Percentiles rank a stretch among this genome's conserved stretches.
Conservation (phyloP, 768 basidiomycete genomes). For the Leccinum disarticulatum region DNA sequence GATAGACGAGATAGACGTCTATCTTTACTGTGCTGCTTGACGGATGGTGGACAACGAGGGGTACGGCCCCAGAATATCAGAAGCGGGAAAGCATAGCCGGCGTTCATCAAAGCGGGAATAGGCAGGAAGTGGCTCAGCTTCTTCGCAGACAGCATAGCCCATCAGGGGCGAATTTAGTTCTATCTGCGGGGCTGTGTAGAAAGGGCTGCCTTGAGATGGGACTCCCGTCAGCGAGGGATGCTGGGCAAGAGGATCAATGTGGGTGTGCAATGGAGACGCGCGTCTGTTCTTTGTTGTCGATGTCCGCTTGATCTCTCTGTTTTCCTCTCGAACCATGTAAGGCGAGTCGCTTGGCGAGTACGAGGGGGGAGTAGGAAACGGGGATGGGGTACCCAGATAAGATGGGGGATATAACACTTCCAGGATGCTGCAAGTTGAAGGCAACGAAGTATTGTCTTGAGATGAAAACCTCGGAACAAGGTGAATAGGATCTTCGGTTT, state of each 20-base stretch:
- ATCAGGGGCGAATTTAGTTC: background rate
- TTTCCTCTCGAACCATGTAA: background rate
- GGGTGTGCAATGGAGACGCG: background rate
- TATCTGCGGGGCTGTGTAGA: background rate
- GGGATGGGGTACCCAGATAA: conserved; percentile 8
- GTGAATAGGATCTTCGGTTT: background rate
- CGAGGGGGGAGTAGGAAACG: conserved; percentile 21
- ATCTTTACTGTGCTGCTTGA: conserved; percentile 1
- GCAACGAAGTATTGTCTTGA: conserved; percentile 7
- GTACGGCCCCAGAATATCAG: conserved; percentile 29
- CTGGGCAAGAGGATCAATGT: conserved; percentile 8
- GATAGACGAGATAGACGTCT: conserved; percentile 7
- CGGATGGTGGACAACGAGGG: conserved; percentile 20
- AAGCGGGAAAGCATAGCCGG: conserved; percentile 18
- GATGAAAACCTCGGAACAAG: background rate
- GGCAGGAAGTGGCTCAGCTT: conserved; percentile 17
- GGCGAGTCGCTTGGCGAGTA: conserved; percentile 14
- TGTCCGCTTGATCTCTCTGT: background rate
- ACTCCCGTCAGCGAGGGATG: conserved; percentile 20
- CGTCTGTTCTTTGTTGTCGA: background rate
- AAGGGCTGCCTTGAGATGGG: conserved; percentile 6
- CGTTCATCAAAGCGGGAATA: conserved; percentile 31
- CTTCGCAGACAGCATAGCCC: conserved; percentile 2
- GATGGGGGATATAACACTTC: conserved; percentile 30
- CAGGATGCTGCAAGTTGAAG: conserved; percentile 23